Base-by-base conservation (phyloP, 257 asterid genomes). In the Phtheirospermum japonicum region DNA sequence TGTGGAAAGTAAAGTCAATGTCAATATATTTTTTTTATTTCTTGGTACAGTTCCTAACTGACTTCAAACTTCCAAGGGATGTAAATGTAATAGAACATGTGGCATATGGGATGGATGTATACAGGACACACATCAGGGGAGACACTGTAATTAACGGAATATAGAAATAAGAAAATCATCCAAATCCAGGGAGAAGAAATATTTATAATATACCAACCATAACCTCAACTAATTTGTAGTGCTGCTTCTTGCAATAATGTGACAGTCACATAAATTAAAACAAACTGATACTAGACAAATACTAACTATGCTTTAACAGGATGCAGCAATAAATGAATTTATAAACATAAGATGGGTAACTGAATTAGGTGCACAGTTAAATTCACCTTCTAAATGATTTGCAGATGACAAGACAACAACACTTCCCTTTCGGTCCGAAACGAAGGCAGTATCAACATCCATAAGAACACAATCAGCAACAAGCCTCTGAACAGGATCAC, bases 401-500 rank as follows among this genome's bases (percentile, higher is more conserved):
- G 80, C 80, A 66, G 90, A 82, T 30, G 99, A 87, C 80, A 93
- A 75, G 71, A 93, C 85, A 65, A 86, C 83, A 69, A 87, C 71
- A 72, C 85, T 79, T 71, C 99, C 99, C 76, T 82, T 89, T 39
- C 95, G 83, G 64, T 93, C 99, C 2, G 99, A 85, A 75, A 93
- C 96, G 64, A 84, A 82, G 66, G 94, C 95, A 64, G 94, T 87
- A 69, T 85, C 94, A 68, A 71, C 84, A 70, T 87, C 96, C 87
- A 89, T 71, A 71, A 93, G 95, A 71, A 84, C 80, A 63, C 97
- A 89, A 73, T 87, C 97, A 71, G 97, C 96, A 61, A 89, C 97
- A 71, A 93, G 74, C 77, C 97, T 82, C 87, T 85, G 99, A 73
- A 79, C 84, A 55, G 99, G 99, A 75, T 93, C 99, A 71, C 95